Conservation (phyloP, 768 basidiomycete genomes). For the Psilocybe cyanescens region DNA sequence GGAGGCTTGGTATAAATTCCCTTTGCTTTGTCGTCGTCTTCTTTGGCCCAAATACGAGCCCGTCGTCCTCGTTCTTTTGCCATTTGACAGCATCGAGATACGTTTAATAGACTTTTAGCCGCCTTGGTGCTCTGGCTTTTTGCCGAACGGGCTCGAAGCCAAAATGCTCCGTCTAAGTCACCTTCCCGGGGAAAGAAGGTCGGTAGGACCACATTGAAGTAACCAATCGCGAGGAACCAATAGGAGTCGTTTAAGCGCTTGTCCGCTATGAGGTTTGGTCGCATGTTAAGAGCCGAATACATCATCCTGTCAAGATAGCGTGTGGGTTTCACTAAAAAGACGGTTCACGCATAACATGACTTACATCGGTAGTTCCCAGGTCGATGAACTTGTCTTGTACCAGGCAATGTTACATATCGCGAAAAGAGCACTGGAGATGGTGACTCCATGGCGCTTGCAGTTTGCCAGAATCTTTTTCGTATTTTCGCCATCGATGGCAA, state of each 20-base stretch:
- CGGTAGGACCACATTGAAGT: slow-evolving; percentile 83
- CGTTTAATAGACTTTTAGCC: slow-evolving; percentile 64
- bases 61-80: slow-evolving; percentile 62
- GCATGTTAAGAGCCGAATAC: slow-evolving; percentile 85
- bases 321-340: background rate
- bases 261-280: slow-evolving; percentile 55
- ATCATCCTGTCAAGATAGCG: slow-evolving; percentile 56
- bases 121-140: slow-evolving; percentile 70
- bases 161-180: slow-evolving; percentile 55
- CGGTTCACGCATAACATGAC: slow-evolving; percentile 12
- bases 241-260: slow-evolving; percentile 61
- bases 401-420: slow-evolving; percentile 78
- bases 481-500: slow-evolving; percentile 54
- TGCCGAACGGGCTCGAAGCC: slow-evolving; percentile 73
- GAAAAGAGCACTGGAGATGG: slow-evolving; percentile 77
- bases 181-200: slow-evolving; percentile 59
- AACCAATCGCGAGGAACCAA: slow-evolving; percentile 83
- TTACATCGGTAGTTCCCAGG: slow-evolving; percentile 57
- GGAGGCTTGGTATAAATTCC: slow-evolving; percentile 37
- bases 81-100: slow-evolving; percentile 67
- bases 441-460: slow-evolving; percentile 74
- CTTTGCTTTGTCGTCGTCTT: slow-evolving; percentile 70
- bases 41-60: slow-evolving; percentile 70
- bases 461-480: slow-evolving; percentile 68
- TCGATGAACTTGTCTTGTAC: slow-evolving; percentile 51